These are phyloP conservation scores for Mycosphaerella sp. DNA, from an alignment of 2,329 filamentous ascomycete genomes.

Conservation along the genomic window DNA sequence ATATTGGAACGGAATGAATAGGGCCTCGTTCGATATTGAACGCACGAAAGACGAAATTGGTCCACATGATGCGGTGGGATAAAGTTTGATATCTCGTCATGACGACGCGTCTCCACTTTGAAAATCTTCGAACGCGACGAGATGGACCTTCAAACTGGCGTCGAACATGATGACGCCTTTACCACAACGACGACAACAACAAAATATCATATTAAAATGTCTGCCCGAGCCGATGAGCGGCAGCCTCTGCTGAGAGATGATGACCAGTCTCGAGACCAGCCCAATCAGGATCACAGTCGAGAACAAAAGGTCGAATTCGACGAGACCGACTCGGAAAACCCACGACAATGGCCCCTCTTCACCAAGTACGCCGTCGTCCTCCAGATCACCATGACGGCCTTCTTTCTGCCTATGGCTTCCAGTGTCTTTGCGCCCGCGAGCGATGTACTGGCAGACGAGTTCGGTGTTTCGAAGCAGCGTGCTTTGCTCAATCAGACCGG, in stretches of 20 bases:
- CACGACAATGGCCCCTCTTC: slow-evolving; percentile 11
- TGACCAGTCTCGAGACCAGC: not conserved
- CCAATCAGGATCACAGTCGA: not conserved
- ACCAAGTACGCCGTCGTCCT: slow-evolving; percentile 11
- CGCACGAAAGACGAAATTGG: not conserved
- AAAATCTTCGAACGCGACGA: slow-evolving; percentile 2
- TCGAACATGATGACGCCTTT: not conserved
- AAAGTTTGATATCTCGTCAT: slow-evolving; percentile 4
- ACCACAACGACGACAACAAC: not conserved
- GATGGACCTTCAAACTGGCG: not conserved
- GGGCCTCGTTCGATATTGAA: not conserved
- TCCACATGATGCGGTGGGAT: not conserved
- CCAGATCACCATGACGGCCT: slow-evolving; percentile 12
- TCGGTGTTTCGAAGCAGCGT: slow-evolving; percentile 35
- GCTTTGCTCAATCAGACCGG: slow-evolving; percentile 45
- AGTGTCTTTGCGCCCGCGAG: slow-evolving; percentile 15
- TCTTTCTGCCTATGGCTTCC: slow-evolving; percentile 15
- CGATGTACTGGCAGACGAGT: slow-evolving; percentile 37
- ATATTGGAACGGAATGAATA: too few relatives aligned
- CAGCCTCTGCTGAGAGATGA: slow-evolving; percentile 3
- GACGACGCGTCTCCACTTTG: not conserved
- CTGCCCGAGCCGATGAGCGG: slow-evolving; percentile 4
- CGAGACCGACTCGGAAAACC: slow-evolving; percentile 10
- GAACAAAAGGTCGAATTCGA: slow-evolving; percentile 12
- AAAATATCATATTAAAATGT: not conserved